Evolutionary conservation across 345 rosid genomes (phyloP).

Genomic region (Hibiscus tridactylites): DNA sequence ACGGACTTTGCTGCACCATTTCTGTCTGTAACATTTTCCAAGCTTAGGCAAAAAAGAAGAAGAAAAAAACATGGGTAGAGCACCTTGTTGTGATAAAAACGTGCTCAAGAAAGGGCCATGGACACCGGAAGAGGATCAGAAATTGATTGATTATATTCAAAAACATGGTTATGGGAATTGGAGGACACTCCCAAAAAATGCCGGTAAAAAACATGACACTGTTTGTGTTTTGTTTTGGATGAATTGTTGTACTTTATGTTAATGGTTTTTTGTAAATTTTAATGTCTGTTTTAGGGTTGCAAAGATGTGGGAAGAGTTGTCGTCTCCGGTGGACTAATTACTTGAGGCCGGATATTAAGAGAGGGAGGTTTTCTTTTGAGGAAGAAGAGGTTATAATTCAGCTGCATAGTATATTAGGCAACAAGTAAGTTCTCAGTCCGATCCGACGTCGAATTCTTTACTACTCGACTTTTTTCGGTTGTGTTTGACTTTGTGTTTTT

Average conservation of each 20-base stretch:
- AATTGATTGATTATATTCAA: slow-evolving; percentile 55
- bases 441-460: not conserved
- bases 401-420: slow-evolving; percentile 56
- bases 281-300: slow-evolving; percentile 26
- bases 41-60: not conserved
- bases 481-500: not conserved
- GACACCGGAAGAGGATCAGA: slow-evolving; percentile 83
- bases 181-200: slow-evolving; percentile 85
- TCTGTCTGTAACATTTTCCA: slow-evolving; percentile 4
- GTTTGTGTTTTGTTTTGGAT: not conserved
- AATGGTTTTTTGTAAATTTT: not conserved
- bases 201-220: slow-evolving; percentile 29
- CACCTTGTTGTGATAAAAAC: slow-evolving; percentile 76
- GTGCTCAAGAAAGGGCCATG: slow-evolving; percentile 84
- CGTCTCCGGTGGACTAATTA: slow-evolving; percentile 75
- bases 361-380: slow-evolving; percentile 60
- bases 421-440: slow-evolving; percentile 39
- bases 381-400: slow-evolving; percentile 71
- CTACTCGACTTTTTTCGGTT: not conserved
- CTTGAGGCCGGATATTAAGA: slow-evolving; percentile 65
- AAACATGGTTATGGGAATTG: slow-evolving; percentile 80
- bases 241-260: not conserved
- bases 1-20: slow-evolving; percentile 20
- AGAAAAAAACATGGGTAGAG: slow-evolving; percentile 46
- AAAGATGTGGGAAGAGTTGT: slow-evolving; percentile 74